These are phyloP conservation scores for Pseudonitzschia multiseries DNA, from an alignment of 108 stramenopile species.

Conservation along the genomic window DNA sequence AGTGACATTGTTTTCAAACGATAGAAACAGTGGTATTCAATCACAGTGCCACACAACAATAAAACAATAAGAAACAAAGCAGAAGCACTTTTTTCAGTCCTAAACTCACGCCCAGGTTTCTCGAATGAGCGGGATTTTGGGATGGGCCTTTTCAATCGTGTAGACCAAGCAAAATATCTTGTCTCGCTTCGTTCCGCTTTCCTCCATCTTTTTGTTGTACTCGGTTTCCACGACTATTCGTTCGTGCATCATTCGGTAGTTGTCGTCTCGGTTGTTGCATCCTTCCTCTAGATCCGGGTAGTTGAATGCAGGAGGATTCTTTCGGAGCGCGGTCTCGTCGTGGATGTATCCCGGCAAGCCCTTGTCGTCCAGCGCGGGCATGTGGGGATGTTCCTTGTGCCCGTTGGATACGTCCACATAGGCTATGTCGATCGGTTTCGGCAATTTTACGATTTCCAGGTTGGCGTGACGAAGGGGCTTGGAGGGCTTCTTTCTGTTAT, in stretches of 20 bases:
- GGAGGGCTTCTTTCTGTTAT: conserved; percentile 48
- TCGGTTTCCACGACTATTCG: conserved; percentile 74
- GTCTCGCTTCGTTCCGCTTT: conserved; percentile 55
- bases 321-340: conserved; percentile 71
- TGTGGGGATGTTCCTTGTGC: conserved; percentile 74
- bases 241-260: conserved; percentile 72
- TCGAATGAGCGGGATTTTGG: conserved; percentile 61
- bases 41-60: too few relatives aligned
- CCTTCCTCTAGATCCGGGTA: conserved; percentile 43
- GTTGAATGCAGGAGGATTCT: conserved; percentile 66
- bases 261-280: conserved; percentile 53
- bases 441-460: conserved; percentile 65
- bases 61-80: too few relatives aligned
- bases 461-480: conserved; percentile 53
- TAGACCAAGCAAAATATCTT: conserved; percentile 89
- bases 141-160: conserved; percentile 73
- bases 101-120: conserved; percentile 75
- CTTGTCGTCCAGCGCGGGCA: conserved; percentile 73
- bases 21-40: too few relatives aligned
- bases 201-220: conserved; percentile 52
- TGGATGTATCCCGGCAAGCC: conserved; percentile 80
- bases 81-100: too few relatives aligned
- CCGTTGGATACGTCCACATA: conserved; percentile 65
- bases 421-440: conserved; percentile 58
- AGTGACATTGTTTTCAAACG: neutral